Evolutionary conservation across 306 rosid species (phyloP).

Genomic region (Fragaria ananassa): DNA sequence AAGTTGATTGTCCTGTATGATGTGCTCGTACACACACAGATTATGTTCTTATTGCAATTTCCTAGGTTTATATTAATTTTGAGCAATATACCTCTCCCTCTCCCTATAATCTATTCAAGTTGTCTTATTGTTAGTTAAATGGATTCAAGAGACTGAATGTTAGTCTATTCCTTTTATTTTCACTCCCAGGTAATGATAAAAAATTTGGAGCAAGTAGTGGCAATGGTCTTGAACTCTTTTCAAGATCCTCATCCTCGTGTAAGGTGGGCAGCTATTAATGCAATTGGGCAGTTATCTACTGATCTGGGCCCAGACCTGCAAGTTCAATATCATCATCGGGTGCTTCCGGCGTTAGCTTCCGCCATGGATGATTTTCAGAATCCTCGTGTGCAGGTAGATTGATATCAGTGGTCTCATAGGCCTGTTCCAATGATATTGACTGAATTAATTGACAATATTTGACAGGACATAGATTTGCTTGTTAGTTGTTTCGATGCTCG

Average conservation of each 20-base stretch:
- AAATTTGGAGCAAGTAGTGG: constrained; percentile 93
- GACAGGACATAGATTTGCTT: neutral
- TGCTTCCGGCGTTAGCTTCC: constrained; percentile 84
- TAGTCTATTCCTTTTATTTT: neutral
- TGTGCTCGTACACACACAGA: neutral
- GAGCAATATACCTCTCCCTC: neutral
- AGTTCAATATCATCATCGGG: constrained; percentile 72
- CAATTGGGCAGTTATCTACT: constrained; percentile 91
- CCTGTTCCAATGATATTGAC: neutral
- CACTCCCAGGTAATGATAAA: constrained; percentile 76
- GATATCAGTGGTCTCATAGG: neutral
- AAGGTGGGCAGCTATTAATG: constrained; percentile 99
- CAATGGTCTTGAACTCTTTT: constrained; percentile 91
- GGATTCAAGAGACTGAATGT: neutral
- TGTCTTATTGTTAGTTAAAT: neutral
- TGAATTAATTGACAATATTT: neutral
- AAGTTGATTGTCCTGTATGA: neutral
- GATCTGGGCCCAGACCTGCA: constrained; percentile 99
- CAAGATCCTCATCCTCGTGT: constrained; percentile 97
- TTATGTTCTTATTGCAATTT: neutral
- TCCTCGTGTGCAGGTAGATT: constrained; percentile 89
- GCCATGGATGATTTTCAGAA: constrained; percentile 98
- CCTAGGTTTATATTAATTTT: neutral
- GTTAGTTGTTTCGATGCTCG: neutral
- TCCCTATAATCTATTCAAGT: neutral